Base-by-base conservation (phyloP, 352 stramenopile species). In the Phytophthora tentaculata region DNA sequence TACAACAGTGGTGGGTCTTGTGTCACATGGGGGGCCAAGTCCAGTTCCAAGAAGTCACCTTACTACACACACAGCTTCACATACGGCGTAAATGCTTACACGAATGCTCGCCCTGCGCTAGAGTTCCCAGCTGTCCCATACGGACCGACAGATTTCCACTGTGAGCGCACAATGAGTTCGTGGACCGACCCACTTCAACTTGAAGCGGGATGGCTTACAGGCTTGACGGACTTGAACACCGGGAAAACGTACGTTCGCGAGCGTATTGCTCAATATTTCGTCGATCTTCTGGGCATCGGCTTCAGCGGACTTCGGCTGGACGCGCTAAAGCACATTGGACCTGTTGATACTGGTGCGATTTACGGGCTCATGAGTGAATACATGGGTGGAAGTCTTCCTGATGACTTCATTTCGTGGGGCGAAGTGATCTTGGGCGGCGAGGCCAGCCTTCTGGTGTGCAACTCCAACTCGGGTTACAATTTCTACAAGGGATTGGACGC, bases 231-330 rank as follows among this genome's bases (percentile, higher is more conserved):
- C 45, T 49, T 92, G 9, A 86, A 91, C 67, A 92, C 84, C 2
- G 66, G 59, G 53, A 88, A 89, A 48, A 69, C 77, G 2, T 80
- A 76, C 49, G 80, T 92, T 32, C 84, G 74, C 23, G 78, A 89
- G 26, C 80, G 79, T 44, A 91, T 91, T 23, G 84, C 83, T 0
- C 81, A 89, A 43, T 90, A 92, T 68, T 84, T 93, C 45, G 81
- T 88, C 26, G 83, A 93, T 35, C 54, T 93, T 5, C 43, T 93
- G 5, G 81, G 80, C 5, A 86, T 93, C 49, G 81, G 83, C 22
- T 86, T 92, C 58, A 88, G 73, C 20, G 84, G 83, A 22, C 84
- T 91, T 61, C 79, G 83, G 8, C 71, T 92, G 19, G 84, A 92
- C 41, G 84, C 84, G 4, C 54, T 80, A 17, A 91, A 91, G 67